Base-by-base conservation (phyloP, 2,329 filamentous ascomycete genomes). In the Lecanicillium sp. region DNA sequence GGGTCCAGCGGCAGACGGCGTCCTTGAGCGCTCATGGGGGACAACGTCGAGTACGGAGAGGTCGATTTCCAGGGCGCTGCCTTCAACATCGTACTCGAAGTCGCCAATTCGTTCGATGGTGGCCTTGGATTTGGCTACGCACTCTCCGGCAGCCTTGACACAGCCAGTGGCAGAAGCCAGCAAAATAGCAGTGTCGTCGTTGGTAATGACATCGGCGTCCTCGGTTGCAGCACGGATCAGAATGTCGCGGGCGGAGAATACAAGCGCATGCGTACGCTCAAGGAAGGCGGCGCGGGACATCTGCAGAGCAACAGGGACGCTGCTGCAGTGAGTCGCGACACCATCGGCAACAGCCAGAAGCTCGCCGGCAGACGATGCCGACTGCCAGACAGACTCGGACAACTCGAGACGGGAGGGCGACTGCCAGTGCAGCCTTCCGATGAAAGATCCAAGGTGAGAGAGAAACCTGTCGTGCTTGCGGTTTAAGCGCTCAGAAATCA, bases 71-170 rank as follows among this genome's bases (percentile, higher is more conserved):
- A 86, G 66, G 24, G 72, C 66, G 53, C 60, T 65, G 15, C 68
- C 69, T 55, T 86, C 81, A 47, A 87, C 74, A 62, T 95, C 88
- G 55, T 90, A 81, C 64, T 95, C 90, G 55, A 95, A 95, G 64
- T 95, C 90, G 17, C 90, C 90, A 54, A 93, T 89, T 52, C 86
- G 79, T 66, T 95, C 90, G 50, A 98, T 85, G 37, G 94, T 82
- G 62, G 81, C 77, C 58, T 89, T 89, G 10, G 90, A 86, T 67
- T 90, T 91, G 6, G 86, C 84, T 17, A 95, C 86, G 64, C 91
- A 96, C 57, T 95, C 90, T 33, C 91, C 91, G 37, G 90, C 90
- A 19, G 88, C 86, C 56, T 89, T 84, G 21, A 98, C 90, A 61
- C 90, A 96, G 51, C 81, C 83, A 6, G 90, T 95, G 8, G 90